These are phyloP conservation scores for Neurospora sp. DNA, from an alignment of 495 filamentous ascomycete species.

Conservation along the genomic window DNA sequence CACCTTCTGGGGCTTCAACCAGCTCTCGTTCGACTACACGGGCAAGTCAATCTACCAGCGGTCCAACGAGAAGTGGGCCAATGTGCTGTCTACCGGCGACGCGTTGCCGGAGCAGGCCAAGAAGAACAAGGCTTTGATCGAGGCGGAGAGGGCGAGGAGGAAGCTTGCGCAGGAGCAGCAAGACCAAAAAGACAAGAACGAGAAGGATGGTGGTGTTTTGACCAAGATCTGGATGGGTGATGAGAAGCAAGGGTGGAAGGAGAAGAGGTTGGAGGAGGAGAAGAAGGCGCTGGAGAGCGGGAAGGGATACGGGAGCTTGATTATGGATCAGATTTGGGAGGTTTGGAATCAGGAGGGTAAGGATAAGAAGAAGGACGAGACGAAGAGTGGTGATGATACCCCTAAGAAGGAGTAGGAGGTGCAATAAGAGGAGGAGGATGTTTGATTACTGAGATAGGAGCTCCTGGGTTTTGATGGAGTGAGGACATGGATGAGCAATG, in stretches of 20 bases:
- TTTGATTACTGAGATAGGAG: neutral
- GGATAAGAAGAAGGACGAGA: slow-evolving; percentile 12
- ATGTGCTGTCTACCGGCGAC: slow-evolving; percentile 2
- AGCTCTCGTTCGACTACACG: slow-evolving; percentile 51
- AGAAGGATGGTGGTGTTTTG: slow-evolving; percentile 28
- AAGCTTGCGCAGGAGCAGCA: slow-evolving; percentile 8
- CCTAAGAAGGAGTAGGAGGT: slow-evolving; percentile 10
- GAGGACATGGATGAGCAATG: neutral
- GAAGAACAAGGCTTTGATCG: slow-evolving; percentile 39
- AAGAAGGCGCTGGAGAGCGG: slow-evolving; percentile 64
- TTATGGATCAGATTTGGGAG: slow-evolving; percentile 75
- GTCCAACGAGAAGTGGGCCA: slow-evolving; percentile 15
- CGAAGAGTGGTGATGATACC: neutral
- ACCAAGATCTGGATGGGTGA: slow-evolving; percentile 54
- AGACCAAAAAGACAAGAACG: slow-evolving; percentile 19
- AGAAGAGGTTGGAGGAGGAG: slow-evolving; percentile 58
- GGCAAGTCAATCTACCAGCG: slow-evolving; percentile 38
- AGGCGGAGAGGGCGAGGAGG: slow-evolving; percentile 31
- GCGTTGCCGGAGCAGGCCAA: slow-evolving; percentile 40
- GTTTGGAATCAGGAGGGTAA: slow-evolving; percentile 49
- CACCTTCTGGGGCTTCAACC: slow-evolving; percentile 53
- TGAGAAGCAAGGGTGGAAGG: slow-evolving; percentile 63
- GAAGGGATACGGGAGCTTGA: slow-evolving; percentile 71
- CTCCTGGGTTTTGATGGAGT: too few species aligned
- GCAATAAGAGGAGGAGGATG: neutral